Evolutionary conservation across 371 early-diverging fungal genomes (phyloP).

Genomic region (Mortierella polycephala): DNA sequence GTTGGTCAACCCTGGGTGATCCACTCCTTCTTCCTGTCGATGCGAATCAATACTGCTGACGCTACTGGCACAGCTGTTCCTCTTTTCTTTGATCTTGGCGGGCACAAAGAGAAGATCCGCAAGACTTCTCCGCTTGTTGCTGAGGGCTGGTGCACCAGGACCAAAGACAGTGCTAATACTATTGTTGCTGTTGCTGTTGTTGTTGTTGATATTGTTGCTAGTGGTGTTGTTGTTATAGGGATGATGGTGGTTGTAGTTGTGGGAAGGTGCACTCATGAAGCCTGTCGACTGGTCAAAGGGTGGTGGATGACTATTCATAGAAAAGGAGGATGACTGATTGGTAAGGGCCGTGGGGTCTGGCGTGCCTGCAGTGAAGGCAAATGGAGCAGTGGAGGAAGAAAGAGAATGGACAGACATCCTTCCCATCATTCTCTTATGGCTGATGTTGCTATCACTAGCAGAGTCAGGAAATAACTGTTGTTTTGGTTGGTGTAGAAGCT

Average conservation of each 20-base stretch:
- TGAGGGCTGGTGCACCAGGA: conserved; percentile 10
- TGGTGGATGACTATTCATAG: conserved; percentile 20
- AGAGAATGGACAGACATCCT: conserved; percentile 17
- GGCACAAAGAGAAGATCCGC: conserved; percentile 46
- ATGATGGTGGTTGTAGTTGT: conserved; percentile 6
- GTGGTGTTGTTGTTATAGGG: conserved; percentile 3
- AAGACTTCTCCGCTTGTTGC: conserved; percentile 45
- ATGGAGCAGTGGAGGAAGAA: conserved; percentile 16
- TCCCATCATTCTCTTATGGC: conserved; percentile 14
- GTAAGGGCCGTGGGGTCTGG: conserved; percentile 12
- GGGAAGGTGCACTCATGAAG: neutral
- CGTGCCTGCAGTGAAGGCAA: conserved; percentile 15
- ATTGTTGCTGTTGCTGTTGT: conserved; percentile 4
- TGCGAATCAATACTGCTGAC: conserved; percentile 31
- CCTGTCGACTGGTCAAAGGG: conserved; percentile 17
- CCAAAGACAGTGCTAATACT: neutral
- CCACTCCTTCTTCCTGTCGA: conserved; percentile 30
- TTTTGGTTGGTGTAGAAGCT: conserved; percentile 5
- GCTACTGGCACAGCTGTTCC: conserved; percentile 36
- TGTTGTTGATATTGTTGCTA: neutral
- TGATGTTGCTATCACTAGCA: conserved; percentile 3
- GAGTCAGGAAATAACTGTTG: conserved; percentile 8
- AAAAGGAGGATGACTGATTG: conserved; percentile 13
- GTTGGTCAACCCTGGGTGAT: conserved; percentile 10
- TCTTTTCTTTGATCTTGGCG: conserved; percentile 41